Conservation (phyloP, 1,284 basidiomycete species). For the Crepidotus sp. region DNA sequence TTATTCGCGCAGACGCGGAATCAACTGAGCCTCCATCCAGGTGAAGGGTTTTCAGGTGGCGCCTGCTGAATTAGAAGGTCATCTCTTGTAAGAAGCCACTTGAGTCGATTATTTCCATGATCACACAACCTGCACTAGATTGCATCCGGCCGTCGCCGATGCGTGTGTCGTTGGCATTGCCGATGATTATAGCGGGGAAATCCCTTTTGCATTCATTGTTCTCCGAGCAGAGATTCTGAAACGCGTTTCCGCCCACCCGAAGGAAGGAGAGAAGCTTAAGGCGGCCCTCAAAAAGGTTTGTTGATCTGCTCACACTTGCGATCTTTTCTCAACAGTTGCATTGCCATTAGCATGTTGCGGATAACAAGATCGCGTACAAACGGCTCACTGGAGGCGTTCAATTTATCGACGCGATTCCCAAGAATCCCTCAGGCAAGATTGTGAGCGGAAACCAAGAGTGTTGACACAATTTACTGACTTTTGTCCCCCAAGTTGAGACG, state of each 20-base stretch:
- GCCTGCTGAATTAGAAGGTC: conserved; percentile 69
- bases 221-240: conserved; percentile 35
- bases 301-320: not conserved
- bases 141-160: conserved; percentile 39
- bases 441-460: conserved; percentile 23
- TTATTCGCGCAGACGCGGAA: conserved; percentile 29
- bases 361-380: conserved; percentile 66
- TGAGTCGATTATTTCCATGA: not conserved
- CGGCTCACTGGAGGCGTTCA: conserved; percentile 58
- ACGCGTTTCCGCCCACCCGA: conserved; percentile 28
- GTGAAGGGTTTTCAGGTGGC: conserved; percentile 48
- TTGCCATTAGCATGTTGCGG: conserved; percentile 45
- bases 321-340: not conserved
- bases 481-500: conserved; percentile 29
- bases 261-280: conserved; percentile 35
- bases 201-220: conserved; percentile 69
- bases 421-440: conserved; percentile 66
- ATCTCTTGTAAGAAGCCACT: conserved; percentile 39
- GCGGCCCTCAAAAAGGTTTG: conserved; percentile 31
- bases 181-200: conserved; percentile 74
- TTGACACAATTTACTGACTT: not conserved
- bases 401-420: conserved; percentile 61
- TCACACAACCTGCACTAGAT: not conserved
- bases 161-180: conserved; percentile 61
- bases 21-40: conserved; percentile 34